Evolutionary conservation across 306 rosid species (phyloP), one percentile per base, ranked within the genome.

Genomic region (Corylus avellana): DNA sequence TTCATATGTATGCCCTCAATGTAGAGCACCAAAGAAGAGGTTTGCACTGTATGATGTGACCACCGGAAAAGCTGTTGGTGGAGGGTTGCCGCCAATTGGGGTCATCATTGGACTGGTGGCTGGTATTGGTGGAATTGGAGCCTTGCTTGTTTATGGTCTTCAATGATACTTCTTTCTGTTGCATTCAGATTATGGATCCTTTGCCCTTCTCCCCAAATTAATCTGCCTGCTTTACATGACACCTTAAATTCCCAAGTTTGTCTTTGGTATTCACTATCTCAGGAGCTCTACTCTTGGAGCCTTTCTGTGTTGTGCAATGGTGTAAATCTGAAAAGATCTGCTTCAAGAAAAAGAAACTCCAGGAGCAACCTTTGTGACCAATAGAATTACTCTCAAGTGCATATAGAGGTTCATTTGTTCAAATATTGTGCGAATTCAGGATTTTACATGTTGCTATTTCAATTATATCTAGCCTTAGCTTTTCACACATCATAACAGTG

Each of bases 131-230:
- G 99, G 83, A 18, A 93, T 93, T 46, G 98, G 93, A 74, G 98
- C 99, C 29, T 84, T 96, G 92, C 99, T 96, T 89, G 87, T 93
- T 44, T 96, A 88, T 88, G 98, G 98, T 75, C 98, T 96, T 87
- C 99, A 95, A 84, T 96, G 87, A 90, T 73, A 63, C 49, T 72
- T 72, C 81, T 72, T 62, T 29, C 66, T 25, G 67, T 64, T 42
- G 69, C 48, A 66, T 56, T 10, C 54, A 51, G 9, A 8, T 56
- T 74, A 55, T n/a, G 32, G n/a, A 47, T 47, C 32, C 9, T 20
- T 10, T 70, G 64, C 22, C 27, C 71, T 66, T 37, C 70, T 32
- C 68, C 4, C 8, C 72, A 67, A 67, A 17, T 67, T 3, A 39
- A 29, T 63, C n/a, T 37, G 25, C 25, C 71, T 37, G 71, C 49